Percentiles rank a stretch among this genome's conserved stretches.
phyloP scores from a whole-genome alignment of 116 monocot species.

The Zostera marina region DNA sequence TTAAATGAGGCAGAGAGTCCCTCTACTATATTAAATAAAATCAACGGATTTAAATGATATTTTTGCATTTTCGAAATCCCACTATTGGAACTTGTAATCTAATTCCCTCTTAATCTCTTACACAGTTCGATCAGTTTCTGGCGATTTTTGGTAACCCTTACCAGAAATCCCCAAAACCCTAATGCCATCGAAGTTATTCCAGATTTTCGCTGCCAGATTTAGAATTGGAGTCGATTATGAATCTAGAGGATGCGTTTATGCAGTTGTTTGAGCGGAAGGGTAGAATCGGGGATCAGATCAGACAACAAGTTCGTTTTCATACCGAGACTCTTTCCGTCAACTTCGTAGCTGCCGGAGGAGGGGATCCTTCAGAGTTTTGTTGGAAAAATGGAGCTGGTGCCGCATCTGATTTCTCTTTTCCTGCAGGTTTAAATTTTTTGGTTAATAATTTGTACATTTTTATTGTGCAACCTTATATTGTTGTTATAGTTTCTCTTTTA shows the following conservation, averaged over 20 bases:
- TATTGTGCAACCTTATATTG: background rate
- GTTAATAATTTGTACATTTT: background rate
- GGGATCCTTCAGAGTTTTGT: constrained; percentile 30
- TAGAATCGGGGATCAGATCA: constrained; percentile 26
- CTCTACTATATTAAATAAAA: too few relatives aligned
- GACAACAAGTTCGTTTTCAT: constrained; percentile 30
- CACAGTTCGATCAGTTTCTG: too few relatives aligned
- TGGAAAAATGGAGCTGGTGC: constrained; percentile 11
- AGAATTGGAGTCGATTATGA: too few relatives aligned
- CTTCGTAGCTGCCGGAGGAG: constrained; percentile 25
- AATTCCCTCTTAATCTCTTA: too few relatives aligned
- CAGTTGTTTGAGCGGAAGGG: constrained; percentile 45
- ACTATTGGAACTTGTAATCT: too few relatives aligned
- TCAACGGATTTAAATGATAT: too few relatives aligned
- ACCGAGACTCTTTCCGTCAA: constrained; percentile 28
- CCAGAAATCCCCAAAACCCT: too few relatives aligned
- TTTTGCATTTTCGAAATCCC: too few relatives aligned
- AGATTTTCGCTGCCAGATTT: too few relatives aligned
- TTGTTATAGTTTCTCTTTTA: background rate
- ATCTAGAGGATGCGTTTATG: constrained; percentile 42
- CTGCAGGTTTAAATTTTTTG: constrained; percentile 12
- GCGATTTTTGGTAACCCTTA: too few relatives aligned
- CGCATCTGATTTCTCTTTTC: background rate
- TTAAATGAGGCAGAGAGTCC: too few relatives aligned
- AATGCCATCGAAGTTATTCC: too few relatives aligned